These are phyloP conservation scores for Alternaria gansuensis DNA, from an alignment of 2,329 filamentous ascomycete genomes.

Conservation along the genomic window DNA sequence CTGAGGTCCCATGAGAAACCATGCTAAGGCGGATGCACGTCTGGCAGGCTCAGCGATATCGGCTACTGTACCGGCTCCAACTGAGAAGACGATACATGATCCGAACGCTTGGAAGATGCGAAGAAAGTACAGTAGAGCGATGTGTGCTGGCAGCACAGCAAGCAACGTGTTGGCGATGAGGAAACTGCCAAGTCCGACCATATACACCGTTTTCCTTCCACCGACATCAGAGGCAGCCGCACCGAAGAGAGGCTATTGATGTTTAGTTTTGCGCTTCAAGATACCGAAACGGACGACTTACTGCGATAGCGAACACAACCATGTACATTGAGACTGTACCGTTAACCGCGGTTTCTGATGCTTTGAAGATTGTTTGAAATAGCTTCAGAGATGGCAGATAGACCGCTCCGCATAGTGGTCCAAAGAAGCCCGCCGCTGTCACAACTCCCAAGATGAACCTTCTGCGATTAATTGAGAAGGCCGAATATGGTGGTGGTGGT, in stretches of 20 bases:
- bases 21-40: slow-evolving; percentile 54
- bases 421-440: slow-evolving; percentile 56
- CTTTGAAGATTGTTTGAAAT: slow-evolving; percentile 50
- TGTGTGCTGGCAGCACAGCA: slow-evolving; percentile 52
- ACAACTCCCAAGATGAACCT: slow-evolving; percentile 54
- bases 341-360: slow-evolving; percentile 52
- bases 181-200: slow-evolving; percentile 54
- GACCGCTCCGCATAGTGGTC: slow-evolving; percentile 57
- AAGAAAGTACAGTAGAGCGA: slow-evolving; percentile 53
- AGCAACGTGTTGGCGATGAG: slow-evolving; percentile 54
- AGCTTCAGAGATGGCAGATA: slow-evolving; percentile 57
- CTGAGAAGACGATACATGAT: slow-evolving; percentile 55
- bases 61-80: slow-evolving; percentile 57
- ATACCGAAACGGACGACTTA: slow-evolving; percentile 14
- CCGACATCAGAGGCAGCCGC: slow-evolving; percentile 53
- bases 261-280: slow-evolving; percentile 15
- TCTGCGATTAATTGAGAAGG: slow-evolving; percentile 49
- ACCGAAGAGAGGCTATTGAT: slow-evolving; percentile 53
- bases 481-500: slow-evolving; percentile 49
- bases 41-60: slow-evolving; percentile 55
- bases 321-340: slow-evolving; percentile 59
- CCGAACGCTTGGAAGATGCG: slow-evolving; percentile 57
- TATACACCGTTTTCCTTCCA: slow-evolving; percentile 55
- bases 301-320: slow-evolving; percentile 55
- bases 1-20: slow-evolving; percentile 57